Evolutionary conservation across 768 basidiomycete genomes (phyloP), one percentile per base, ranked within the genome.

Genomic region (Grammothele lineata): DNA sequence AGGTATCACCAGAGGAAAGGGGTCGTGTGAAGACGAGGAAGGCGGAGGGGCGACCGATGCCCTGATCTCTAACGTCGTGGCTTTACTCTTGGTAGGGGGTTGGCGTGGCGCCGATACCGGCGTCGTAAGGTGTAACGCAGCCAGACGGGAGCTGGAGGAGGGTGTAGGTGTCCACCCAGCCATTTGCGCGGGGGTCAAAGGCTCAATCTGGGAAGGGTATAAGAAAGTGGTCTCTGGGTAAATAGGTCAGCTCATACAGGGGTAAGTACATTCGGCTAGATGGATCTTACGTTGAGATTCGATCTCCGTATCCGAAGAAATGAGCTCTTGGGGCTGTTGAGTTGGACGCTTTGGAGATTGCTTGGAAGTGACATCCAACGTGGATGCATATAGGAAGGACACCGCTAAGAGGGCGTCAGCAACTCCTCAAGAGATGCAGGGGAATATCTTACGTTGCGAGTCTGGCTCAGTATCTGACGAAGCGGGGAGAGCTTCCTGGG

Each of bases 221-320:
- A 53, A 9, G 41, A 49, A 48, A 4, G n/a, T 37, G n/a, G 52
- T 47, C 7, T 25, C 48, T 49, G 40, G 6, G 19, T 39, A 21
- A 35, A 40, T 38, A 17, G 23, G n/a, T n/a, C n/a, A n/a, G n/a
- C n/a, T n/a, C n/a, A n/a, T n/a, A n/a, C n/a, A n/a, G n/a, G 18
- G 10, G 15, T 42, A 4, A 8, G 2, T 17, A 37, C 26, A 42
- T 7, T 17, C 17, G 10, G 6, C 23, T 2, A 5, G 22, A 1
- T 4, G 11, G 18, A 0, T 10, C 37, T 30, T 27, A 51, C 57
- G 51, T 24, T 57, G 57, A 3, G 57, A 55, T 21, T 57, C 57
- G 5, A 43, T 17, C 36, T 57, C 57, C 17, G 57, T 54, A 27
- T 57, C 57, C 0, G 57, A 55, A 4, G 53, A 54, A 21, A 23